Evolutionary conservation across 768 basidiomycete genomes (phyloP).

Genomic region (Crucibulum laeve): DNA sequence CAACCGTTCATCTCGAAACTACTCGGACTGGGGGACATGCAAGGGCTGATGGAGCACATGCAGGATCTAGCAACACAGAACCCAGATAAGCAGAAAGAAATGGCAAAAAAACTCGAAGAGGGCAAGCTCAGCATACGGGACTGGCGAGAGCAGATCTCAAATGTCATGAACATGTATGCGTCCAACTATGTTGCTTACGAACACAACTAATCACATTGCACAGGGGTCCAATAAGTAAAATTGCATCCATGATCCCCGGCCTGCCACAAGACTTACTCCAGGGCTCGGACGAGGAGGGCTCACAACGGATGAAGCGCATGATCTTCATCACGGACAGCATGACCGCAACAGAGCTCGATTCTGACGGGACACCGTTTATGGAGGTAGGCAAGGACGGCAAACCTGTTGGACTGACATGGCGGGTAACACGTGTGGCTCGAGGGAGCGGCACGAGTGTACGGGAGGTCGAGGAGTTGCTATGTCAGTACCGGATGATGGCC

Average conservation of each 20-base stretch:
- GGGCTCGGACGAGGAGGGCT: slow-evolving; percentile 92
- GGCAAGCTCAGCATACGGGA: slow-evolving; percentile 96
- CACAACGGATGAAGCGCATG: slow-evolving; percentile 91
- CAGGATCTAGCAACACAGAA: slow-evolving; percentile 91
- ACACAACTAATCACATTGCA: not conserved
- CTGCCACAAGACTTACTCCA: slow-evolving; percentile 87
- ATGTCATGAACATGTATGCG: slow-evolving; percentile 95
- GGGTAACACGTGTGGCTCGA: slow-evolving; percentile 84
- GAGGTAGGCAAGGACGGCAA: slow-evolving; percentile 79
- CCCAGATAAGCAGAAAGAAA: slow-evolving; percentile 96
- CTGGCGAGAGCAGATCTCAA: slow-evolving; percentile 96
- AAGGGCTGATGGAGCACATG: slow-evolving; percentile 98
- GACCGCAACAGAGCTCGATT: slow-evolving; percentile 90
- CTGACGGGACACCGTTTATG: slow-evolving; percentile 91
- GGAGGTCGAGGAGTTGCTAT: slow-evolving; percentile 96
- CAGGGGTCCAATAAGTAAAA: slow-evolving; percentile 98
- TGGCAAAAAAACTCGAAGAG: slow-evolving; percentile 96
- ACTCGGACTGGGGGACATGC: slow-evolving; percentile 92
- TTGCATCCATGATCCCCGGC: slow-evolving; percentile 98
- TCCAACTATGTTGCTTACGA: not conserved
- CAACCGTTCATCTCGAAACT: slow-evolving; percentile 97
- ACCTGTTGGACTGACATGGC: slow-evolving; percentile 83
- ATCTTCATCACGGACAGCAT: slow-evolving; percentile 99
- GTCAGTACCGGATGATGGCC: slow-evolving; percentile 98
- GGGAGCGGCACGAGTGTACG: slow-evolving; percentile 93